These are phyloP conservation scores for Sordaria brevicollis DNA, from an alignment of 495 filamentous ascomycete genomes.

Conservation along the genomic window DNA sequence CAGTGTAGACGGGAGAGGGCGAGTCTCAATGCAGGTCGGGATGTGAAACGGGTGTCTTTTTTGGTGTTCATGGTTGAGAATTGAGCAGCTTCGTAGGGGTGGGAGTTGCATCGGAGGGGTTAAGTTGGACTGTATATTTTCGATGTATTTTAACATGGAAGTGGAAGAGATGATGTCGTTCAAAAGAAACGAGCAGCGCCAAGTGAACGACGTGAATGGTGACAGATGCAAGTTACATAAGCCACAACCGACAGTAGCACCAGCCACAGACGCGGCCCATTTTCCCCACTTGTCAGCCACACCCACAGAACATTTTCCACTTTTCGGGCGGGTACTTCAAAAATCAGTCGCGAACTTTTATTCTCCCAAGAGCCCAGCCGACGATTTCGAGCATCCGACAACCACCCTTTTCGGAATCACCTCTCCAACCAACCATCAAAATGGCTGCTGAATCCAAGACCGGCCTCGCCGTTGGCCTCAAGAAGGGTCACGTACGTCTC, in stretches of 20 bases:
- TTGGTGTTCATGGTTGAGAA: too few relatives aligned
- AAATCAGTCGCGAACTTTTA: conserved; percentile 7
- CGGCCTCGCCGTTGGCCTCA: conserved; percentile 73
- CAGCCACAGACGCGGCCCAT: neutral
- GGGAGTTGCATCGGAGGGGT: neutral
- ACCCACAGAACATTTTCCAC: conserved; percentile 11
- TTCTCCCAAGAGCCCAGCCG: conserved; percentile 9
- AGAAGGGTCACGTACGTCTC: conserved; percentile 79
- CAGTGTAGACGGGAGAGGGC: neutral
- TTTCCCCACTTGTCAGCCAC: conserved; percentile 5
- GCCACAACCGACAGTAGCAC: neutral
- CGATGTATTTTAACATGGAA: neutral
- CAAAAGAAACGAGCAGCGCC: neutral
- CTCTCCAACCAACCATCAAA: conserved; percentile 3
- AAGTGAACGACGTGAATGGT: neutral
- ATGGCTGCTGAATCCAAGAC: conserved; percentile 42
- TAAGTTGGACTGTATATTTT: neutral
- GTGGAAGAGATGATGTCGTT: neutral
- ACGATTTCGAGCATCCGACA: conserved; percentile 10
- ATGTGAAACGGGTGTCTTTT: neutral
- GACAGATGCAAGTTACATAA: neutral
- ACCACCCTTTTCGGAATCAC: conserved; percentile 9
- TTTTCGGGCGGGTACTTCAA: neutral
- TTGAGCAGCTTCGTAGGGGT: neutral
- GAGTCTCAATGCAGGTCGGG: neutral